Evolutionary conservation across 371 early-diverging fungal species (phyloP), one percentile per base, ranked within the genome.

Genomic region (Mucor racemosus): DNA sequence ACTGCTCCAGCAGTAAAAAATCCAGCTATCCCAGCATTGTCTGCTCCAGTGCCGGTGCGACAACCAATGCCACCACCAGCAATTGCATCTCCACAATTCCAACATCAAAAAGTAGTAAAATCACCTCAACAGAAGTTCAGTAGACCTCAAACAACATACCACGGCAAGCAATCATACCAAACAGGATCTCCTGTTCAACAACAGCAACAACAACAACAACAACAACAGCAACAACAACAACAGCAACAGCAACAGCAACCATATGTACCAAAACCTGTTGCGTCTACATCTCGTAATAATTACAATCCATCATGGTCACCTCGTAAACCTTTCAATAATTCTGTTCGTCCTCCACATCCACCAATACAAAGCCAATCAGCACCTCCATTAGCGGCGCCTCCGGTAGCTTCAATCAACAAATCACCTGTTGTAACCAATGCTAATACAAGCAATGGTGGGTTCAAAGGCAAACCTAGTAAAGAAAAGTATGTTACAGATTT

Each of bases 401-500:
- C 54, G 9, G 26, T 54, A 5, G 33, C 53, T 26, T 21, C 53
- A 4, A 26, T 21, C 26, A 26, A 5, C 7, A 53, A 26, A 53
- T 10, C 10, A 31, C 31, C 53, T 53, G 31, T 11, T 13, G 5
- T 21, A 36, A 46, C 48, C 17, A 21, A 4, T 46, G n/a, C 48
- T 46, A 46, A 0, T 46, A n/a, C 4, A 5, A n/a, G 17, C 6
- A 14, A 36, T 35, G 4, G 8, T 17, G 36, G 36, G 10, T 66
- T 66, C 33, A 40, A 46, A 5, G 19, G 36, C n/a, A 68, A 68
- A 42, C 69, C 69, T 40, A 50, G 21, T 5, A 63, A 63, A n/a
- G 58, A 59, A 5, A 63, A 54, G 17, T 64, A 64, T 15, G 60
- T 39, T 1, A 17, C 50, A 9, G 62, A 61, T 5, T 55, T 67